Evolutionary conservation across 345 rosid species (phyloP).

Genomic region (Eucalyptus erythrocorys): DNA sequence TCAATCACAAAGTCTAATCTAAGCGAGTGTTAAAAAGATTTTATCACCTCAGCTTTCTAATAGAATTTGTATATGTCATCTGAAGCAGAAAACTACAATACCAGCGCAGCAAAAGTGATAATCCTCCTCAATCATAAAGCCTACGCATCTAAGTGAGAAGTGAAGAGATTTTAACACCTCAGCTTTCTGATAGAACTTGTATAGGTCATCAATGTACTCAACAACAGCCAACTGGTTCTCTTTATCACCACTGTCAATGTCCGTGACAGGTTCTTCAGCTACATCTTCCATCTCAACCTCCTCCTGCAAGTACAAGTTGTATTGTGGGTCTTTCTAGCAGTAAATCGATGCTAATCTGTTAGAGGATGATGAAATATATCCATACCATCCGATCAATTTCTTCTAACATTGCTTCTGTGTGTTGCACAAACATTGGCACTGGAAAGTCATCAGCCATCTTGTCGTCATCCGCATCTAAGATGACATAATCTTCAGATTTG

Average conservation of each 20-base stretch:
- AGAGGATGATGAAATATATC: not conserved
- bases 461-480: constrained; percentile 40
- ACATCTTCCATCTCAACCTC: constrained; percentile 88
- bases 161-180: constrained; percentile 33
- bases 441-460: constrained; percentile 25
- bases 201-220: constrained; percentile 71
- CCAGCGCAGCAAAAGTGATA: not conserved
- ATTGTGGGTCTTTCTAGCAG: not conserved
- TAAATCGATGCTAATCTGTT: not conserved
- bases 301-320: constrained; percentile 23
- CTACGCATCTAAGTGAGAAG: not conserved
- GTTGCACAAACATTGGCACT: constrained; percentile 81
- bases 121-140: not conserved
- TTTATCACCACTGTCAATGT: constrained; percentile 67
- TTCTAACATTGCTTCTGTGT: constrained; percentile 80
- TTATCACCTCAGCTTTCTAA: not conserved
- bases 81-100: not conserved
- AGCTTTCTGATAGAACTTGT: constrained; percentile 51
- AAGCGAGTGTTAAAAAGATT: not conserved
- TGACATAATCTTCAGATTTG: constrained; percentile 23
- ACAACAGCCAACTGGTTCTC: constrained; percentile 66
- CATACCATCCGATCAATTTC: constrained; percentile 86
- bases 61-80: not conserved
- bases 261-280: constrained; percentile 35
- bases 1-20: not conserved